Conservation (phyloP, 2,329 filamentous ascomycete species). For the Davidsoniella eucalypti region DNA sequence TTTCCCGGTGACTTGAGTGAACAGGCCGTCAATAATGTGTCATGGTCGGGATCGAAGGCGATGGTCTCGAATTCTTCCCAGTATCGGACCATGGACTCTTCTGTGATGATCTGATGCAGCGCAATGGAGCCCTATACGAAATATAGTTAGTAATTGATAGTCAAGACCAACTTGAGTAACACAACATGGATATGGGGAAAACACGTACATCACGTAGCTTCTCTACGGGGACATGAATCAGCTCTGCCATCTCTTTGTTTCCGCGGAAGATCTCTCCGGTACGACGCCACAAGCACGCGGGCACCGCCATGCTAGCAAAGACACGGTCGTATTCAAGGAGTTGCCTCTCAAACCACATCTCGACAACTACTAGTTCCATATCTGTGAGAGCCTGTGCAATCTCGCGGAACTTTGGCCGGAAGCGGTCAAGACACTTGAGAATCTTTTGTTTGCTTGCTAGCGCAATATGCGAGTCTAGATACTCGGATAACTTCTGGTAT, state of each 20-base stretch:
- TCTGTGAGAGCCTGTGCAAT: slow-evolving; percentile 86
- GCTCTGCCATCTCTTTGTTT: slow-evolving; percentile 96
- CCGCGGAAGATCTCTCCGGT: slow-evolving; percentile 95
- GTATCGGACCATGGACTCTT: slow-evolving; percentile 88
- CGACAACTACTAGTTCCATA: slow-evolving; percentile 83
- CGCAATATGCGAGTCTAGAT: slow-evolving; percentile 80
- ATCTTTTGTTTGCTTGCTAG: slow-evolving; percentile 78
- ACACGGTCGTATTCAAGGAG: slow-evolving; percentile 97
- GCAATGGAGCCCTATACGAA: slow-evolving; percentile 72
- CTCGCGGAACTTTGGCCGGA: slow-evolving; percentile 88
- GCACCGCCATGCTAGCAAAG: slow-evolving; percentile 97
- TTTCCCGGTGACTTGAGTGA: slow-evolving; percentile 68
- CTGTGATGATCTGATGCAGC: slow-evolving; percentile 86
- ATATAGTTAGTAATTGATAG: not conserved
- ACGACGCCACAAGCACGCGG: slow-evolving; percentile 89
- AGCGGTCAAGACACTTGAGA: slow-evolving; percentile 75
- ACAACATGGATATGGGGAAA: not conserved
- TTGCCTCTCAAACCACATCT: slow-evolving; percentile 98
- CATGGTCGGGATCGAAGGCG: slow-evolving; percentile 84
- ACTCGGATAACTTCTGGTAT: slow-evolving; percentile 74
- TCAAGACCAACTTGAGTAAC: not conserved
- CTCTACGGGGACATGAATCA: slow-evolving; percentile 86
- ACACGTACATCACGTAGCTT: slow-evolving; percentile 68
- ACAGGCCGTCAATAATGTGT: slow-evolving; percentile 88
- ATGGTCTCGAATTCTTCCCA: slow-evolving; percentile 99